phyloP scores from a whole-genome alignment of 805 yeast species.

The Teunomyces aglyptinius region DNA sequence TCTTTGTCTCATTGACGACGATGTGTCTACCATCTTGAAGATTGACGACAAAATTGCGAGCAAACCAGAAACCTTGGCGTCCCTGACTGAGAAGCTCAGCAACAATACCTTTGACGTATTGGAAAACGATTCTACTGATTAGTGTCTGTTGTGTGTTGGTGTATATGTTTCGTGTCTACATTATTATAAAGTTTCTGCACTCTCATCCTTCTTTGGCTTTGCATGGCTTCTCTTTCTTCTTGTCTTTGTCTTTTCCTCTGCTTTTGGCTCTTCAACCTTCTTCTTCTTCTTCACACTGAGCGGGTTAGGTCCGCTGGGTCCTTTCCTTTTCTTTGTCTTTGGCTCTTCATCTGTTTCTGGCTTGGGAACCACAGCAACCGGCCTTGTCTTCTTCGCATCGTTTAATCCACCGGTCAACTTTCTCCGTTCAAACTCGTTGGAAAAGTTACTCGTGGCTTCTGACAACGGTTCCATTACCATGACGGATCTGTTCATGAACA shows the following conservation, averaged over 20 bases:
- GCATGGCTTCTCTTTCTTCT: slow-evolving; percentile 7
- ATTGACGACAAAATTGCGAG: slow-evolving; percentile 10
- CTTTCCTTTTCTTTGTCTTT: slow-evolving; percentile 51
- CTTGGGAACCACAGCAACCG: slow-evolving; percentile 16
- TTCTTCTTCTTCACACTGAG: slow-evolving; percentile 83
- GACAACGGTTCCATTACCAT: slow-evolving; percentile 96
- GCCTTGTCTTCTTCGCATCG: slow-evolving; percentile 51
- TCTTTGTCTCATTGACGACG: slow-evolving; percentile 41
- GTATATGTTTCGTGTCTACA: neutral
- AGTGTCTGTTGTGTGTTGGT: no score
- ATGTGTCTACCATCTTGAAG: slow-evolving; percentile 17
- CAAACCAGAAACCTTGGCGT: neutral
- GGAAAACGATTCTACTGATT: slow-evolving; percentile 4
- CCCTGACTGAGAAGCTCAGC: neutral
- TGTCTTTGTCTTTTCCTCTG: slow-evolving; percentile 9
- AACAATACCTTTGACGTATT: slow-evolving; percentile 8
- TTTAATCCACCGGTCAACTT: slow-evolving; percentile 82
- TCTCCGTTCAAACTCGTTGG: slow-evolving; percentile 52
- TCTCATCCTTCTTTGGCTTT: slow-evolving; percentile 1
- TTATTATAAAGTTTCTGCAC: neutral
- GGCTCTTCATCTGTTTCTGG: slow-evolving; percentile 16
- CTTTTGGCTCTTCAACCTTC: slow-evolving; percentile 30
- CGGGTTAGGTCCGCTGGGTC: slow-evolving; percentile 87
- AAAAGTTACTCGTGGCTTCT: slow-evolving; percentile 50
- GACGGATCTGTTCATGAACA: slow-evolving; percentile 86